Evolutionary conservation across 768 basidiomycete genomes (phyloP), one percentile per base, ranked within the genome.

Genomic region (Tylopilus rubrobrunneus): DNA sequence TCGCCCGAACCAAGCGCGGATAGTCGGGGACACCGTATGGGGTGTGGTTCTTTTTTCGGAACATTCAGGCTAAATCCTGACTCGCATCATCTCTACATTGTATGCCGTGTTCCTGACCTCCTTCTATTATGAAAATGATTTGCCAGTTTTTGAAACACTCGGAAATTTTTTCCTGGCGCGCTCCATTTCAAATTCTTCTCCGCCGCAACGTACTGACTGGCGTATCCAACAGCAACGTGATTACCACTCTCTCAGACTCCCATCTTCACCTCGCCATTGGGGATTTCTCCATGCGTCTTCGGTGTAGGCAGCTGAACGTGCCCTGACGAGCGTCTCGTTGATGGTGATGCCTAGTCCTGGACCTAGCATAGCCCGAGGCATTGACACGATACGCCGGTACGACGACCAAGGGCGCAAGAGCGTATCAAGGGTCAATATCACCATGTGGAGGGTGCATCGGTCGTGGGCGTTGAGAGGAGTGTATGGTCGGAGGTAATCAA

Each of bases 311-410:
- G 33, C 52, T 48, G 64, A 56, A 9, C 58, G 54, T 17, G 70
- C 64, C 36, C 74, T 56, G 11, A 88, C 81, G 12, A 84, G 63
- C 10, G 63, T 64, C 65, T 87, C 86, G 58, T 88, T 78, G 53
- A 87, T 75, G 45, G 78, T 69, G 31, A 34, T 34, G 34, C 34
- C 86, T 7, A 87, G 71, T 7, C 85, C 14, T 14, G 14, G 34
- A 34, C 34, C 34, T 34, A 9, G 34, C 34, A 37, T 37, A 17
- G 37, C 37, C 37, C 37, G 37, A n/a, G 15, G 37, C 17, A 37
- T 1, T 17, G 37, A 2, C 5, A 2, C 25, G 25, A 31, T 31
- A 31, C 31, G 31, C 31, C 31, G 31, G 31, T 7, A 4, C 10
- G 31, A 31, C 10, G 7, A 31, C 31, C 31, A 31, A 31, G 31